A percentile compares a stretch with the other conserved stretches of the same genome.
phyloP scores from a whole-genome alignment of 352 stramenopile species.

The Aphanomyces cochlioides region DNA sequence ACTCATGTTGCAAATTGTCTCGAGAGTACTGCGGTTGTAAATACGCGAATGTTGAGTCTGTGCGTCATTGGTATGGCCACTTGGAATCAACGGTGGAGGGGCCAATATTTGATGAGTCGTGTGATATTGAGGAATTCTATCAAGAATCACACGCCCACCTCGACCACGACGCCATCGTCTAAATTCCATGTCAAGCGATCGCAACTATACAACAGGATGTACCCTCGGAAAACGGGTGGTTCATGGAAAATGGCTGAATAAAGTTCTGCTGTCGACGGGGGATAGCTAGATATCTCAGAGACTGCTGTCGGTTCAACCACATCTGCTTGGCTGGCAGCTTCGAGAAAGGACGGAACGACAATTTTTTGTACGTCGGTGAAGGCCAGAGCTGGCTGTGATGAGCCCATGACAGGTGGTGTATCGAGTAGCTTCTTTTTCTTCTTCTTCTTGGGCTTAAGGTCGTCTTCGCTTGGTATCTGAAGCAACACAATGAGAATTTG shows the following conservation, averaged over 20 bases:
- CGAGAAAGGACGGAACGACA: conserved; percentile 6
- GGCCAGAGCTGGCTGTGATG: not conserved
- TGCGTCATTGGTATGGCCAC: conserved; percentile 23
- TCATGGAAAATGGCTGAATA: conserved; percentile 68
- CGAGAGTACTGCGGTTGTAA: conserved; percentile 51
- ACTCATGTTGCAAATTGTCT: conserved; percentile 83
- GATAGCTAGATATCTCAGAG: conserved; percentile 57
- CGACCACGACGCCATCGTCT: conserved; percentile 43
- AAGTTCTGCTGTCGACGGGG: conserved; percentile 51
- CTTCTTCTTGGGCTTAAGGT: conserved; percentile 58
- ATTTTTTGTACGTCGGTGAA: conserved; percentile 19
- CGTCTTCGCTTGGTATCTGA: conserved; percentile 41
- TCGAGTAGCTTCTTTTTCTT: conserved; percentile 51
- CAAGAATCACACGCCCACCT: conserved; percentile 66
- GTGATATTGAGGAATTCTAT: conserved; percentile 72
- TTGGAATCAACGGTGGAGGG: conserved; percentile 38
- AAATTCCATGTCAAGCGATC: not conserved
- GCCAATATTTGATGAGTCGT: conserved; percentile 46
- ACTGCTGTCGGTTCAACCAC: conserved; percentile 31
- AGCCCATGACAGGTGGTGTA: not conserved
- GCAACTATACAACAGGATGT: not conserved
- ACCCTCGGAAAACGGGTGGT: conserved; percentile 62
- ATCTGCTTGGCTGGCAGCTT: not conserved
- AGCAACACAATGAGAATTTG: not conserved
- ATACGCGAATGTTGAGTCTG: not conserved